Conservation (phyloP, 352 stramenopile genomes). For the Pythium phragmitis region DNA sequence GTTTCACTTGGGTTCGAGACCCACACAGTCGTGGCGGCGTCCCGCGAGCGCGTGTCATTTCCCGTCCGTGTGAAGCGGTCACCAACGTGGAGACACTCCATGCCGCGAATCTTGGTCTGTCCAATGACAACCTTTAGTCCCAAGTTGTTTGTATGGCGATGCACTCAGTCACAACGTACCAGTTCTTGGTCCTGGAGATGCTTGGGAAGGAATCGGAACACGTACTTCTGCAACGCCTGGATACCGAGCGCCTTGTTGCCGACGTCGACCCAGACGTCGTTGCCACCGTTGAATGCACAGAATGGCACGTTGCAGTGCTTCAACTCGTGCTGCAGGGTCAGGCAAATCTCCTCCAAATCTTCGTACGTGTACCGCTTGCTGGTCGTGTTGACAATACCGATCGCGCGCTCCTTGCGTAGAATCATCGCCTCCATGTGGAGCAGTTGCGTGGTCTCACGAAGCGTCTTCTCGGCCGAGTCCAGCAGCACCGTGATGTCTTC, state of each 20-base stretch:
- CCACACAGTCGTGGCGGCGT: conserved; percentile 93
- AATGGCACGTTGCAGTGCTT: conserved; percentile 83
- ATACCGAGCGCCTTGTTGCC: conserved; percentile 96
- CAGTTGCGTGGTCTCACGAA: conserved; percentile 72
- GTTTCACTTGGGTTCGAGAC: conserved; percentile 95
- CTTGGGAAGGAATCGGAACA: conserved; percentile 69
- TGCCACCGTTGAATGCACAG: conserved; percentile 96
- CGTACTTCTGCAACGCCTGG: conserved; percentile 87
- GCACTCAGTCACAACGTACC: conserved; percentile 25
- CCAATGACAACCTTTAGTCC: conserved; percentile 9
- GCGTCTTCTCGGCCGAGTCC: conserved; percentile 72
- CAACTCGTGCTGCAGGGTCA: conserved; percentile 90
- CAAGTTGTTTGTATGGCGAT: background rate
- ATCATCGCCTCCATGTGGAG: conserved; percentile 86
- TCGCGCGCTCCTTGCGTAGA: conserved; percentile 92
- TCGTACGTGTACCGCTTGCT: conserved; percentile 87
- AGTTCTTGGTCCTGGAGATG: conserved; percentile 75
- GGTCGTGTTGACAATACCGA: conserved; percentile 91
- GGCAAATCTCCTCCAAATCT: conserved; percentile 93
- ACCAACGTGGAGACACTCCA: conserved; percentile 94
- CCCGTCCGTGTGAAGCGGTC: conserved; percentile 91
- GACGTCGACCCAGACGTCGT: conserved; percentile 96
- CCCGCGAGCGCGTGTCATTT: conserved; percentile 93
- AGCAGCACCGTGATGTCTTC: conserved; percentile 81
- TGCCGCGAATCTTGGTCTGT: conserved; percentile 68